phyloP scores from a whole-genome alignment of 352 stramenopile species.

The Thalassiosira mediterranea region DNA sequence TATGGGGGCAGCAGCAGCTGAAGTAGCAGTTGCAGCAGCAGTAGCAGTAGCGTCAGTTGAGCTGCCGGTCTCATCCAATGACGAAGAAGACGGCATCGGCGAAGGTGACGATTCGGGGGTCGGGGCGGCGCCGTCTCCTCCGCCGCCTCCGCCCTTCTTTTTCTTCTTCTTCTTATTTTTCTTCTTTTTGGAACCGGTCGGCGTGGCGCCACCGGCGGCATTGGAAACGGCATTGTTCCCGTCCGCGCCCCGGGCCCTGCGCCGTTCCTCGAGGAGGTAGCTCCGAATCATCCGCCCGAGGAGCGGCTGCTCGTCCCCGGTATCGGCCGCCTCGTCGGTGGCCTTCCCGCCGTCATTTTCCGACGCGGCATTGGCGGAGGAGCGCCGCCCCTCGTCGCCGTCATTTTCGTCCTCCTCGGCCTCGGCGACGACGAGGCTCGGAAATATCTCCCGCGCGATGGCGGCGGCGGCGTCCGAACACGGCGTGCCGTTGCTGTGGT shows the following conservation, averaged over 20 bases:
- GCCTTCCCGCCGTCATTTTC: neutral
- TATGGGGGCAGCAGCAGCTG: too few species aligned
- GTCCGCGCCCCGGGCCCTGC: slow-evolving; percentile 2
- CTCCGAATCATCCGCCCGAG: slow-evolving; percentile 24
- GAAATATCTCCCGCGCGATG: slow-evolving; percentile 26
- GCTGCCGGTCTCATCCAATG: too few species aligned
- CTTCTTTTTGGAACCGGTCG: slow-evolving; percentile 34
- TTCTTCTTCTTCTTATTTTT: slow-evolving; percentile 33
- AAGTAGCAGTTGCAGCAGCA: too few species aligned
- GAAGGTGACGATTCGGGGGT: too few species aligned
- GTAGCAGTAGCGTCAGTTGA: too few species aligned
- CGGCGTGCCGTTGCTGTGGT: slow-evolving; percentile 1
- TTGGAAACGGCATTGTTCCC: slow-evolving; percentile 2
- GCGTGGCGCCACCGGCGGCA: too few species aligned
- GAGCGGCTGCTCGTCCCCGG: slow-evolving; percentile 12
- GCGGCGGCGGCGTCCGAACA: slow-evolving; percentile 12
- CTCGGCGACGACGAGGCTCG: neutral
- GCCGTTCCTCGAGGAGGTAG: slow-evolving; percentile 17
- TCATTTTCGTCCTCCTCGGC: neutral
- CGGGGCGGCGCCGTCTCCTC: too few species aligned
- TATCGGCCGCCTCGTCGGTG: neutral
- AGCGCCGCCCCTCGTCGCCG: neutral
- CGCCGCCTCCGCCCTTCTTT: too few species aligned
- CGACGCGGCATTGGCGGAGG: neutral
- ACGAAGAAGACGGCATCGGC: too few species aligned